These are phyloP conservation scores for Oleoguttula mirabilis DNA, from an alignment of 495 filamentous ascomycete genomes.

Conservation along the genomic window DNA sequence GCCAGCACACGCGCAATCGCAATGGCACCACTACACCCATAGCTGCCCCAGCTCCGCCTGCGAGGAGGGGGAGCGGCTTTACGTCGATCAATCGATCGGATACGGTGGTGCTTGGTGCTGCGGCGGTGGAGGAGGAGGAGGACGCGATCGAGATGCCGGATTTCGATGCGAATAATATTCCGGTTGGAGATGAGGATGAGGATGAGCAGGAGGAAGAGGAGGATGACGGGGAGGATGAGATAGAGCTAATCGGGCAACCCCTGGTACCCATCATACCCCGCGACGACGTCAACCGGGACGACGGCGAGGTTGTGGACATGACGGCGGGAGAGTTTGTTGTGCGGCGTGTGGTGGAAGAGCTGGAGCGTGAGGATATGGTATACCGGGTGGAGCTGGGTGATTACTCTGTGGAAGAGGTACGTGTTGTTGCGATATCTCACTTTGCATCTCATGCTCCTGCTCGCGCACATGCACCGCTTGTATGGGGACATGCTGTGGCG, in stretches of 20 bases:
- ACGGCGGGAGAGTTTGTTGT: slow-evolving; percentile 24
- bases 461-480: too few relatives aligned
- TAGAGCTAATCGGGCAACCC: too few relatives aligned
- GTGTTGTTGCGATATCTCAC: slow-evolving; percentile 10
- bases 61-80: too few relatives aligned
- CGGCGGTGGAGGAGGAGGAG: slow-evolving; percentile 1
- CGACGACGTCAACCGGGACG: too few relatives aligned
- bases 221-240: neutral
- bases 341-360: slow-evolving; percentile 20
- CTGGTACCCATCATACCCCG: slow-evolving; percentile 8
- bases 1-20: slow-evolving; percentile 8
- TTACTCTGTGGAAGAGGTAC: slow-evolving; percentile 23
- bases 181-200: neutral
- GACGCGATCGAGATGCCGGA: neutral
- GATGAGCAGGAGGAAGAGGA: slow-evolving; percentile 3
- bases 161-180: too few relatives aligned
- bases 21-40: too few relatives aligned
- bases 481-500: too few relatives aligned
- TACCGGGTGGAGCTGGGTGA: slow-evolving; percentile 26
- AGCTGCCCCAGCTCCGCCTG: too few relatives aligned
- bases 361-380: slow-evolving; percentile 17
- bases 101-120: neutral
- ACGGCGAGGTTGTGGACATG: slow-evolving; percentile 25
- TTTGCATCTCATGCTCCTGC: neutral
- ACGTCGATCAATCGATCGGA: slow-evolving; percentile 5